Percentiles rank a stretch among this genome's conserved stretches.
These are phyloP conservation scores for Ceraceosorus guamensis DNA, from an alignment of 1,284 basidiomycete genomes.

Conservation along the genomic window DNA sequence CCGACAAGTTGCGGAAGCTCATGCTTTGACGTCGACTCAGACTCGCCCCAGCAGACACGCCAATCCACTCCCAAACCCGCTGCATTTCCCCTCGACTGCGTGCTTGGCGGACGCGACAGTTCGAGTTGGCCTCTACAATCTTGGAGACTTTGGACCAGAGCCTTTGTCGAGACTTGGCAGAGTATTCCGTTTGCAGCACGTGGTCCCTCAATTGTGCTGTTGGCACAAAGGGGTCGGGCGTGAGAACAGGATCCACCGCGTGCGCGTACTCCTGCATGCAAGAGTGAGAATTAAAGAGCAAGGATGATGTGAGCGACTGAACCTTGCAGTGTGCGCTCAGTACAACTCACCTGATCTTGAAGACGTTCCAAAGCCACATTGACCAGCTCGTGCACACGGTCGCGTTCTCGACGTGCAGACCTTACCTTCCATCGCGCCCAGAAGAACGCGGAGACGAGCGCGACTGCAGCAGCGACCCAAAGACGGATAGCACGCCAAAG, in stretches of 20 bases:
- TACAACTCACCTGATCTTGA: slow-evolving; percentile 26
- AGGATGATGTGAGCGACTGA: slow-evolving; percentile 7
- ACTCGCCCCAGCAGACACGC: neutral
- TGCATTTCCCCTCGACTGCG: slow-evolving; percentile 70
- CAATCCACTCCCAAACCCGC: slow-evolving; percentile 56
- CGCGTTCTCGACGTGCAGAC: slow-evolving; percentile 8
- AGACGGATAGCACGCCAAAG: neutral
- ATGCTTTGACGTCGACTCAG: neutral
- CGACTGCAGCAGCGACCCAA: neutral
- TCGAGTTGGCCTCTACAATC: slow-evolving; percentile 86
- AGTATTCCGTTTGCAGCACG: slow-evolving; percentile 73
- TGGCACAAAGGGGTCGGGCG: slow-evolving; percentile 72
- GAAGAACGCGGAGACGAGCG: neutral
- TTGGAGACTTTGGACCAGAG: slow-evolving; percentile 81
- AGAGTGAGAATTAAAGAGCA: too few relatives aligned
- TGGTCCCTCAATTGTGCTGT: slow-evolving; percentile 85
- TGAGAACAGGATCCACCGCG: slow-evolving; percentile 71
- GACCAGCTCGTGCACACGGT: slow-evolving; percentile 20
- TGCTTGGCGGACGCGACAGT: slow-evolving; percentile 79
- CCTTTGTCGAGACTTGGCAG: slow-evolving; percentile 60
- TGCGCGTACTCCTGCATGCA: slow-evolving; percentile 63
- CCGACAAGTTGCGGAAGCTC: too few relatives aligned
- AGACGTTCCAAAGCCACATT: slow-evolving; percentile 22
- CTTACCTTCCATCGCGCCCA: slow-evolving; percentile 17
- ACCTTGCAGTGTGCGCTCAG: slow-evolving; percentile 6